A percentile compares a stretch with the other conserved stretches of the same genome.
Evolutionary conservation across 2,329 filamentous ascomycete species (phyloP).

Genomic region (Fusarium compactum): DNA sequence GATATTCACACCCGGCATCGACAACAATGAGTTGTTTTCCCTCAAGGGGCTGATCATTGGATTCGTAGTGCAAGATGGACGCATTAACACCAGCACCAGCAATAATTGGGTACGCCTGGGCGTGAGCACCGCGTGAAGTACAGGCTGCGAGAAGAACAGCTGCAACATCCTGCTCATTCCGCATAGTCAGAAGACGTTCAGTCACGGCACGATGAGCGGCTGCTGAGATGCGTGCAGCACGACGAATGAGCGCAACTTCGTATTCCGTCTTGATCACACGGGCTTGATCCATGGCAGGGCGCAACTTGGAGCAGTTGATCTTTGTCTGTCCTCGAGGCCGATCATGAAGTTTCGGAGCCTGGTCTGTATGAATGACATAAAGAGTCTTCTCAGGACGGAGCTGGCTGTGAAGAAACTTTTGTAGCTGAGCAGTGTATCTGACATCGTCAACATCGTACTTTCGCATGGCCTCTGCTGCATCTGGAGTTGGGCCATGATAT

Average conservation of each 20-base stretch:
- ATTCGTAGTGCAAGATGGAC: slow-evolving; percentile 86
- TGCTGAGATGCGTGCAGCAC: slow-evolving; percentile 83
- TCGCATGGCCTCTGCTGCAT: slow-evolving; percentile 69
- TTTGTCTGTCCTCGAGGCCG: slow-evolving; percentile 52
- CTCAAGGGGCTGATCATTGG: slow-evolving; percentile 78
- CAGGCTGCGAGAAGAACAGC: slow-evolving; percentile 81
- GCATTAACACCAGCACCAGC: slow-evolving; percentile 86
- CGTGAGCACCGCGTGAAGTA: slow-evolving; percentile 76
- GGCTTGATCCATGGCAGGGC: slow-evolving; percentile 80
- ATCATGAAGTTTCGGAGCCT: slow-evolving; percentile 55
- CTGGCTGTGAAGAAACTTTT: slow-evolving; percentile 56
- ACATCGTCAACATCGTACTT: slow-evolving; percentile 79
- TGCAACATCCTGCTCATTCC: slow-evolving; percentile 86
- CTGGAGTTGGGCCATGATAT: slow-evolving; percentile 73
- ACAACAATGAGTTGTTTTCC: slow-evolving; percentile 82
- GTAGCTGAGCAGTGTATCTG: slow-evolving; percentile 68
- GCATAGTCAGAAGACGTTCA: slow-evolving; percentile 69
- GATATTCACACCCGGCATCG: slow-evolving; percentile 88
- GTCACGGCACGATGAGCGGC: slow-evolving; percentile 81
- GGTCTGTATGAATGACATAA: slow-evolving; percentile 62
- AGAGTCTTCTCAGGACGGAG: slow-evolving; percentile 57
- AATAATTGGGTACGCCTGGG: slow-evolving; percentile 90
- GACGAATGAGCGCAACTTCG: slow-evolving; percentile 84
- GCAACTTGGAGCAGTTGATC: slow-evolving; percentile 67
- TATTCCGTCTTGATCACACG: slow-evolving; percentile 88